These are phyloP conservation scores for Rhytidhysteron rufulum DNA, from an alignment of 2,329 filamentous ascomycete genomes.

Conservation along the genomic window DNA sequence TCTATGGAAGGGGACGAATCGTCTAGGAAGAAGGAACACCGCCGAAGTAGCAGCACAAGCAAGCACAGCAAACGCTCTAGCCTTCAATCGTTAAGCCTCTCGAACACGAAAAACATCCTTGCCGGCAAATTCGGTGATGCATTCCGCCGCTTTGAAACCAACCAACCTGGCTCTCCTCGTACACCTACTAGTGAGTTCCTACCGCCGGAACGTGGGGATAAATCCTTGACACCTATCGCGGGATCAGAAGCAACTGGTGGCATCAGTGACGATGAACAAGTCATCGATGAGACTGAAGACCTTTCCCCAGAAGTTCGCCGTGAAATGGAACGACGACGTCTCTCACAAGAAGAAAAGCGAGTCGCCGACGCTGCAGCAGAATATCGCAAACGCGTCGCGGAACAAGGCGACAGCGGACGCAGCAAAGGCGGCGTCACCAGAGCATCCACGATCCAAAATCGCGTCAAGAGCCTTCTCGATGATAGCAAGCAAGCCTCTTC, in stretches of 20 bases:
- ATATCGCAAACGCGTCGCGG: conserved; percentile 72
- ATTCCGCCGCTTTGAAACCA: conserved; percentile 82
- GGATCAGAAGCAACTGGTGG: conserved; percentile 71
- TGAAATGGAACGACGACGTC: conserved; percentile 76
- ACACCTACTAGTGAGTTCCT: conserved; percentile 22
- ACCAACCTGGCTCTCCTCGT: conserved; percentile 23
- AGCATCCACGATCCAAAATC: conserved; percentile 84
- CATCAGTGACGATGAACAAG: conserved; percentile 63
- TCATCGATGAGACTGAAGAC: conserved; percentile 63
- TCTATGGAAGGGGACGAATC: conserved; percentile 63
- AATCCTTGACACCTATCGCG: conserved; percentile 60
- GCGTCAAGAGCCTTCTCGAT: conserved; percentile 79
- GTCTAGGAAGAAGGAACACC: conserved; percentile 53
- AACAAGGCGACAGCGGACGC: conserved; percentile 50
- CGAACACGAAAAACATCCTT: conserved; percentile 76
- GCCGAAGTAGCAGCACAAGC: conserved; percentile 52
- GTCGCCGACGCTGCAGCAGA: conserved; percentile 87
- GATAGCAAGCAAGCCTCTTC: conserved; percentile 61
- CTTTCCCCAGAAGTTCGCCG: conserved; percentile 83
- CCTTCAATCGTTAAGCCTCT: conserved; percentile 63
- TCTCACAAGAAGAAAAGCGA: conserved; percentile 83
- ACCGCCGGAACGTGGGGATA: conserved; percentile 15
- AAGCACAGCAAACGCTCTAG: conserved; percentile 70
- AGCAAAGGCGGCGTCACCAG: conserved; percentile 48
- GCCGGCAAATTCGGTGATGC: conserved; percentile 88